Evolutionary conservation across 2,329 filamentous ascomycete genomes (phyloP), one percentile per base, ranked within the genome.

Genomic region (Penicillium oxalicum): DNA sequence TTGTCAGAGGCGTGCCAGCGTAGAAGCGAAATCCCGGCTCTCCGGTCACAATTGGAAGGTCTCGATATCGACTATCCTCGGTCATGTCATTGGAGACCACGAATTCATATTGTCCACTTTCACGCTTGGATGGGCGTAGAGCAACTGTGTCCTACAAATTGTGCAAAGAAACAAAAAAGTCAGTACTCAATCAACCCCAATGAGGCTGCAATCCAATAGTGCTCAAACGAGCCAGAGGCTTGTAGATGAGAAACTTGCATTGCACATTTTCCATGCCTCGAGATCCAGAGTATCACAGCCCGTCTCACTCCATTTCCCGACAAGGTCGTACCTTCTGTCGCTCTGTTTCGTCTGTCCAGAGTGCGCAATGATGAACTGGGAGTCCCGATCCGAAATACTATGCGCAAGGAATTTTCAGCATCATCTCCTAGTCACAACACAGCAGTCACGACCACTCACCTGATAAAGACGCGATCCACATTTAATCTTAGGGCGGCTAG

Each of bases 1-100:
- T 82, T 73, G 54, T 83, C 80, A 2, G 79, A 69, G 4, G 84
- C 73, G 45, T 76, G 74, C 82, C 44, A 84, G 80, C 32, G 73
- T 70, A 53, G 75, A 73, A 34, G 76, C 75, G 40, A 72, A 73
- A 3, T 71, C 74, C 6, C 75, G 66, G 66, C 41, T 56, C 55
- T 6, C 48, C 51, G 4, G 49, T 45, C 5, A 72, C 68, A 35
- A 67, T 65, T 11, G 57, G 55, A 35, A 65, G 60, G 33, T 64
- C 40, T 36, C 61, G 65, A 49, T 68, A 72, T n/a, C 48, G 55
- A 5, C 66, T 57, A 50, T 74, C 60, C 26, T 61, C 49, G 9
- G 56, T 51, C 8, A 72, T 53, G 49, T 74, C 69, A 25, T 58
- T 57, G 44, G 72, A 53, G 9, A 72, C 44, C 5, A 53, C 26